Evolutionary conservation across 345 rosid species (phyloP).

Genomic region (Acer campestre): DNA sequence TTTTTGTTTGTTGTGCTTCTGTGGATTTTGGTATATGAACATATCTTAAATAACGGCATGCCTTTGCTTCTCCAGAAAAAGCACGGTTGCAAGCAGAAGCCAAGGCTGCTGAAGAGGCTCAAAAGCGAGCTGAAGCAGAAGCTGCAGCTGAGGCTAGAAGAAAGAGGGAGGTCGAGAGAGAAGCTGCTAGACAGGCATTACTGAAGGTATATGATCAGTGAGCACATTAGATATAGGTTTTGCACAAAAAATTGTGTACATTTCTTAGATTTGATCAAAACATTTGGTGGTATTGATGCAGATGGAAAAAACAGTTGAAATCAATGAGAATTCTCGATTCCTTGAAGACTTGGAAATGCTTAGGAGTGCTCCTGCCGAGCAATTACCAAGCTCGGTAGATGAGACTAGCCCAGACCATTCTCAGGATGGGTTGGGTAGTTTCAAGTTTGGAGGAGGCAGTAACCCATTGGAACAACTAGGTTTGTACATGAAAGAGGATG

Average conservation of each 20-base stretch:
- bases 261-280: constrained; percentile 1
- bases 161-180: constrained; percentile 89
- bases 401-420: constrained; percentile 63
- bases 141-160: constrained; percentile 75
- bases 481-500: constrained; percentile 81
- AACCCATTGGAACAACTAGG: constrained; percentile 95
- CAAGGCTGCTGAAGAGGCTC: constrained; percentile 88
- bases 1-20: not conserved
- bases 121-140: constrained; percentile 81
- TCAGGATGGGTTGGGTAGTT: constrained; percentile 60
- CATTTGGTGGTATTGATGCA: constrained; percentile 32
- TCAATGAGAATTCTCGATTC: constrained; percentile 82
- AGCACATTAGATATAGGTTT: not conserved
- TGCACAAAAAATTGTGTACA: not conserved
- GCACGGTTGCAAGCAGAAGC: constrained; percentile 96
- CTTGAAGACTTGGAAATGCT: constrained; percentile 93
- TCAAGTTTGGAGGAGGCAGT: constrained; percentile 70
- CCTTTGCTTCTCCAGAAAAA: constrained; percentile 50
- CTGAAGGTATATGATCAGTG: constrained; percentile 50
- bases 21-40: not conserved
- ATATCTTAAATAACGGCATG: not conserved
- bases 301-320: constrained; percentile 98
- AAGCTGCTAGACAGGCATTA: constrained; percentile 91
- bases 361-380: constrained; percentile 61
- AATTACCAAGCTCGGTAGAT: constrained; percentile 61